A percentile compares a stretch with the other conserved stretches of the same genome.
phyloP scores from a whole-genome alignment of 1,284 basidiomycete genomes.

The Lentinula novae-zelandiae region DNA sequence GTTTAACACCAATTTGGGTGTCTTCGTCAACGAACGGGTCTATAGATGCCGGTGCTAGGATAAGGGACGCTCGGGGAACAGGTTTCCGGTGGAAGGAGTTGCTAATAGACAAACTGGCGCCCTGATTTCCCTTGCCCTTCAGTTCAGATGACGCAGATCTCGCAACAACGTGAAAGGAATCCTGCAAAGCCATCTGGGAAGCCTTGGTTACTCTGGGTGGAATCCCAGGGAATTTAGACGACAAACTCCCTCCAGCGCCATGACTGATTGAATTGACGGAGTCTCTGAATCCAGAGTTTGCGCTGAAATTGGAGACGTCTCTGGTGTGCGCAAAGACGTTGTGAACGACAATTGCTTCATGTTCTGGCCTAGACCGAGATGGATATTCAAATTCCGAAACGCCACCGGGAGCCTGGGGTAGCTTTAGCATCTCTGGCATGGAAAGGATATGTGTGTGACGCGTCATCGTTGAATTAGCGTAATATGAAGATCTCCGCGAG shows the following conservation, averaged over 20 bases:
- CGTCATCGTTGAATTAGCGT: slow-evolving; percentile 12
- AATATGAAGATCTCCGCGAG: slow-evolving; percentile 12
- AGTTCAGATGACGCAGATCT: background rate
- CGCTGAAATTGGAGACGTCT: slow-evolving; percentile 13
- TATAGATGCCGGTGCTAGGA: slow-evolving; percentile 16
- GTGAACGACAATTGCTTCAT: background rate
- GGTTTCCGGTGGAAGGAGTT: slow-evolving; percentile 12
- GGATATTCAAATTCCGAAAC: background rate
- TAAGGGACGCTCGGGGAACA: slow-evolving; percentile 10
- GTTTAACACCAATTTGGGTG: slow-evolving; percentile 6
- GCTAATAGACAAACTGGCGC: background rate
- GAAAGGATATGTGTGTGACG: slow-evolving; percentile 10
- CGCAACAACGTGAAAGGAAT: background rate
- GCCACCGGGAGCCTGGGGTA: background rate
- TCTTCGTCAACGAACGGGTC: slow-evolving; percentile 24
- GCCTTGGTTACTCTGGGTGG: slow-evolving; percentile 31
- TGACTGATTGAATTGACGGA: background rate
- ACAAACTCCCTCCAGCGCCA: slow-evolving; percentile 40
- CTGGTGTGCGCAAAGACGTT: slow-evolving; percentile 2
- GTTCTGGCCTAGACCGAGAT: background rate
- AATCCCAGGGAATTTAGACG: slow-evolving; percentile 48
- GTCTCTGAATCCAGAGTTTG: slow-evolving; percentile 5
- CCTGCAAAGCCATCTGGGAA: background rate
- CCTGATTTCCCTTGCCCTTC: background rate
- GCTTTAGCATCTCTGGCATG: slow-evolving; percentile 9